Conservation (phyloP, 805 yeast species). For the Metschnikowia arizonensis region DNA sequence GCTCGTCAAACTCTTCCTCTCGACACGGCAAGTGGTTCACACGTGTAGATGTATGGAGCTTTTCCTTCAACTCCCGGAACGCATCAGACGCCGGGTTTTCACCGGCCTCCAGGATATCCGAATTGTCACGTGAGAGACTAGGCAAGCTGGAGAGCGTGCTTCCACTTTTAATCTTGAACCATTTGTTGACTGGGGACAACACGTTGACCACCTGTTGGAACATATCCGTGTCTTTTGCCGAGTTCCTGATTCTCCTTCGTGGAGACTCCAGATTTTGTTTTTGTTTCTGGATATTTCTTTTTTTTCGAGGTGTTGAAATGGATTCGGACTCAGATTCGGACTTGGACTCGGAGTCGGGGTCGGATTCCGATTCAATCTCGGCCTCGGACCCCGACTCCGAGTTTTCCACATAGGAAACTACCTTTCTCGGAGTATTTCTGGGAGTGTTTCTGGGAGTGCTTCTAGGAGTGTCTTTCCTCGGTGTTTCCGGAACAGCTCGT, state of each 20-base stretch:
- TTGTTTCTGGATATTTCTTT: background rate
- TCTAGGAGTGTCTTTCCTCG: constrained; percentile 3
- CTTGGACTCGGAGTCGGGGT: constrained; percentile 1
- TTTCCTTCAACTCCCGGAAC: constrained; percentile 37
- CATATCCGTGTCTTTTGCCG: constrained; percentile 8
- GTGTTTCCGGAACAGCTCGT: constrained; percentile 5
- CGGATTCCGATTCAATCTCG: background rate
- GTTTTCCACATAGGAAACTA: constrained; percentile 4
- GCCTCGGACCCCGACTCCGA: constrained; percentile 5
- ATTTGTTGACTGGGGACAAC: constrained; percentile 21
- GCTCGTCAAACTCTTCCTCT: constrained; percentile 71
- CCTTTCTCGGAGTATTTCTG: background rate
- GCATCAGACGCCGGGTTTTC: constrained; percentile 22
- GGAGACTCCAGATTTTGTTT: background rate
- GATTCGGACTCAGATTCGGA: constrained; percentile 7
- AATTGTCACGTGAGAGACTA: constrained; percentile 16
- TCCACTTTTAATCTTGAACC: constrained; percentile 25
- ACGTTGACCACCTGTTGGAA: constrained; percentile 18
- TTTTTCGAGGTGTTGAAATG: background rate
- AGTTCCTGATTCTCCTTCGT: constrained; percentile 1
- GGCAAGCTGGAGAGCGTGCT: constrained; percentile 19
- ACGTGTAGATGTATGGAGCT: constrained; percentile 44
- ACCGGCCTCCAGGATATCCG: background rate
- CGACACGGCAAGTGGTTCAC: constrained; percentile 71
- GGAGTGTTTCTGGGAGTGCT: background rate